Evolutionary conservation across 2,329 filamentous ascomycete species (phyloP).

Genomic region (Dactylellina sp.): DNA sequence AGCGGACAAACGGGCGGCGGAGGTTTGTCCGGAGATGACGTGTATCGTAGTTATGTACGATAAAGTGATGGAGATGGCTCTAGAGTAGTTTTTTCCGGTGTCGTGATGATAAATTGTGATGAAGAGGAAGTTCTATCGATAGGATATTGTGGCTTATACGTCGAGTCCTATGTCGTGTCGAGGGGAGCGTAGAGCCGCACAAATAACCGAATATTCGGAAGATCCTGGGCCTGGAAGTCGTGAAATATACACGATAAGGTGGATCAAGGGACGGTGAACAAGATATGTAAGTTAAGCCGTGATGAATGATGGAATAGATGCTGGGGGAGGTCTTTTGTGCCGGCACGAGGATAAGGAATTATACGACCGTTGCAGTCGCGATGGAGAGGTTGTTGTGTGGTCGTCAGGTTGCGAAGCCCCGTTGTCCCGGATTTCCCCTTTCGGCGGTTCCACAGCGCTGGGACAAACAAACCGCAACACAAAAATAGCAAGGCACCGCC

Average conservation of each 20-base stretch:
- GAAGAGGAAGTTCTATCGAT: constrained; percentile 1
- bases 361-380: constrained; percentile 46
- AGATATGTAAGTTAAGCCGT: not conserved
- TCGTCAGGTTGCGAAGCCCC: constrained; percentile 51
- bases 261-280: constrained; percentile 1
- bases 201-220: constrained; percentile 35
- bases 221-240: constrained; percentile 11
- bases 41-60: not conserved
- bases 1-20: constrained; percentile 45
- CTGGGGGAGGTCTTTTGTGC: not conserved
- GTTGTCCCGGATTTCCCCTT: constrained; percentile 54
- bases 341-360: constrained; percentile 27
- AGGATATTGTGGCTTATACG: constrained; percentile 35
- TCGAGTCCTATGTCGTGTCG: constrained; percentile 46
- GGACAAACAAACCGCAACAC: constrained; percentile 38
- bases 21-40: constrained; percentile 9
- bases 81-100: constrained; percentile 1
- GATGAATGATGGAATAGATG: not conserved
- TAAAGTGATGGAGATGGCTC: not conserved
- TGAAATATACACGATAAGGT: constrained; percentile 4
- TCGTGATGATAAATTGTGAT: constrained; percentile 11
- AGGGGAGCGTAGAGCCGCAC: constrained; percentile 36
- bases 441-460: constrained; percentile 43
- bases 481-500: not conserved
- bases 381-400: constrained; percentile 54